These are phyloP conservation scores for Amoebophrya sp. DNA, from an alignment of 169 alveolate species.

Conservation along the genomic window DNA sequence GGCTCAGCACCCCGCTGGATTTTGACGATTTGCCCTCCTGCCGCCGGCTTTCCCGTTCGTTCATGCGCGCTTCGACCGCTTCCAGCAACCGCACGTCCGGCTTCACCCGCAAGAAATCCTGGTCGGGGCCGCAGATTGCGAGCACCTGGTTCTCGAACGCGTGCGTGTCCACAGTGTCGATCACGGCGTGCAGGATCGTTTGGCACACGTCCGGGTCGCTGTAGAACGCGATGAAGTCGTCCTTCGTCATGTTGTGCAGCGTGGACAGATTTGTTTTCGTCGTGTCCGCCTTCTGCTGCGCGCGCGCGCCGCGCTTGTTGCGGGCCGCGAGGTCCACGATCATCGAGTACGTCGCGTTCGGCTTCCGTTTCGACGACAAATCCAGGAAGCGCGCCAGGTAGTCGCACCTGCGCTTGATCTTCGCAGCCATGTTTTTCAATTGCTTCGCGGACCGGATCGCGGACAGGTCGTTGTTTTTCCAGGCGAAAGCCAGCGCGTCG, in stretches of 20 bases:
- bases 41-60: too few relatives aligned
- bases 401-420: background rate
- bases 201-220: background rate
- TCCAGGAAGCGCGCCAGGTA: background rate
- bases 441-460: background rate
- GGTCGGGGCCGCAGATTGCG: background rate
- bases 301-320: conserved; percentile 4
- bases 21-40: too few relatives aligned
- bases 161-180: background rate
- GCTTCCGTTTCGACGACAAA: background rate
- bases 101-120: background rate
- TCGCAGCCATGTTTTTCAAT: background rate
- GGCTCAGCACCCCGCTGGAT: too few relatives aligned
- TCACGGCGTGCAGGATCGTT: background rate
- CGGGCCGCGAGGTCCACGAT: background rate
- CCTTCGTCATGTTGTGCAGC: background rate
- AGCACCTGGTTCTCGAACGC: background rate
- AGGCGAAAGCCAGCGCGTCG: background rate
- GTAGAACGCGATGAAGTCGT: background rate
- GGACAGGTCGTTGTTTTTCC: background rate
- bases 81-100: background rate
- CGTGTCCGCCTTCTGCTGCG: background rate
- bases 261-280: background rate
- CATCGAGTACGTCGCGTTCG: background rate
- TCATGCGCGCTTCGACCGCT: background rate